Evolutionary conservation across 306 rosid genomes (phyloP), one percentile per base, ranked within the genome.

Genomic region (Castanospermum australe): DNA sequence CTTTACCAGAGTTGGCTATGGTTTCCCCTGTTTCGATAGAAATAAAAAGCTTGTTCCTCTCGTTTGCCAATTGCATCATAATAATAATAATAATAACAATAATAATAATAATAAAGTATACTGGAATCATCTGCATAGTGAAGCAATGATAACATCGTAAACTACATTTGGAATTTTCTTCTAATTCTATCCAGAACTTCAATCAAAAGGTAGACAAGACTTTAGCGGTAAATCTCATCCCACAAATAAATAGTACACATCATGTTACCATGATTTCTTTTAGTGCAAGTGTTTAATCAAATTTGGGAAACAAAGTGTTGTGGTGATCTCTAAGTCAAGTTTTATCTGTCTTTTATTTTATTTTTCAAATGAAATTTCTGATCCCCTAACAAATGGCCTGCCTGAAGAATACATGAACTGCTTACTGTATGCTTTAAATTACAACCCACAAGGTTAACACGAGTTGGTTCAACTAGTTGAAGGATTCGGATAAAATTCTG

Each of bases 11-110:
- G 13, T 75, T 84, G 8, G 78, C 80, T 67, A 75, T 84, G 42
- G 79, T 79, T 79, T 84, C 72, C 33, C 87, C 87, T 6, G 75
- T 61, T 75, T 79, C 65, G 20, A 42, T 76, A 9, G 45, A 67
- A 41, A 75, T 77, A 71, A 74, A 68, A 51, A 84, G 75, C 44
- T 79, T 77, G 81, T 84, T 79, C 84, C 87, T 79, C 68, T 84
- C 87, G 21, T 79, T 75, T 48, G 76, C 78, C 45, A 84, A 73
- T 81, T 83, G 71, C 83, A 66, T 38, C 2, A 55, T 45, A 13
- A 45, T 32, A 18, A 30, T 18, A 44, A 13, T 10, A 25, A 54
- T 33, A 21, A 55, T 35, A 13, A 20, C 4, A n/a, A n/a, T n/a
- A n/a, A n/a, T n/a, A n/a, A n/a, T n/a, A n/a, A 13, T 12, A 45